A percentile compares a stretch with the other conserved stretches of the same genome.
Evolutionary conservation across 805 yeast genomes (phyloP).

Genomic region (Vanderwaltozyma verrucispora): DNA sequence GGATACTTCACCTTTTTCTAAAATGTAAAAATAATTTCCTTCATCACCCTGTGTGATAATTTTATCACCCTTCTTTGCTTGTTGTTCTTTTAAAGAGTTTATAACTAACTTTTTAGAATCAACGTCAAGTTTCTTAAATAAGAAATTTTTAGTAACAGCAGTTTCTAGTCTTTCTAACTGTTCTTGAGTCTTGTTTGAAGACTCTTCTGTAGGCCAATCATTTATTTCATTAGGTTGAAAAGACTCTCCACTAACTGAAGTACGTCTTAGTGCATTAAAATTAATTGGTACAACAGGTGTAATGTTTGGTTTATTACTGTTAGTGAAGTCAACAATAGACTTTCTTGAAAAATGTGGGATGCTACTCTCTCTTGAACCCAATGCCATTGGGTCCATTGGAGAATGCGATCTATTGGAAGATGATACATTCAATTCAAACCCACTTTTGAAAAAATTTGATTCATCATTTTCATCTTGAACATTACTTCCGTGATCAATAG

Average conservation of each 20-base stretch:
- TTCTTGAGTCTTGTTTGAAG: conserved; percentile 44
- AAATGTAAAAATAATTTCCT: conserved; percentile 8
- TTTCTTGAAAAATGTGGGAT: not conserved
- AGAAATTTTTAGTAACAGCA: conserved; percentile 67
- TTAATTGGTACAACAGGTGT: conserved; percentile 35
- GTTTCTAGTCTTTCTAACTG: conserved; percentile 60
- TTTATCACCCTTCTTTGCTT: conserved; percentile 45
- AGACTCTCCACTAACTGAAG: conserved; percentile 85
- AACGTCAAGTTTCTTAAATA: conserved; percentile 73
- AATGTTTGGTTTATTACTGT: no score
- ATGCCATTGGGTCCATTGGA: not conserved
- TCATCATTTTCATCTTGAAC: not conserved
- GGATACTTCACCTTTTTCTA: conserved; percentile 57
- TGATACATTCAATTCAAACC: not conserved
- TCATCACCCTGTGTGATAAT: conserved; percentile 21
- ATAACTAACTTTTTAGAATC: conserved; percentile 68
- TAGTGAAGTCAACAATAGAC: no score
- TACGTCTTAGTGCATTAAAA: conserved; percentile 75
- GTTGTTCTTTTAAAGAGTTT: conserved; percentile 70
- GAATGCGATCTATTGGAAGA: not conserved
- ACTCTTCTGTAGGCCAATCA: conserved; percentile 59
- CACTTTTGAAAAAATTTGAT: not conserved
- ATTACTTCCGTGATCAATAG: not conserved
- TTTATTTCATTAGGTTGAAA: conserved; percentile 58
- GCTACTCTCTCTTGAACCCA: not conserved